Percentiles rank a stretch among this genome's conserved stretches.
Conservation (phyloP, 2,329 filamentous ascomycete species). For the Fusarium armeniacum region DNA sequence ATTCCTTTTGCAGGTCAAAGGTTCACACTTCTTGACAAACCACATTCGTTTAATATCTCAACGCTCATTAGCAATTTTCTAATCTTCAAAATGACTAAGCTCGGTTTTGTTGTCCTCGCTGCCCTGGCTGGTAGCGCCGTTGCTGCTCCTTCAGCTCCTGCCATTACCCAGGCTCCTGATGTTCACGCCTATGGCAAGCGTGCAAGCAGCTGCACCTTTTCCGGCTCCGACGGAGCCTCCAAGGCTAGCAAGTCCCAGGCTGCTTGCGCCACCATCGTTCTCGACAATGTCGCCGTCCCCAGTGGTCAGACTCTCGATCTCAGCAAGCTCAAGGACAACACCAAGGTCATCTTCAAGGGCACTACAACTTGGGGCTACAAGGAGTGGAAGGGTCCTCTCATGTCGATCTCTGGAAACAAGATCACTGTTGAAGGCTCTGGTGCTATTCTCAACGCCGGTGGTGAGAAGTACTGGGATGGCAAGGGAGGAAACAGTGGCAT, state of each 20-base stretch:
- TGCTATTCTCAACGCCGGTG: conserved; percentile 40
- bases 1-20: conserved; percentile 42
- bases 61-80: conserved; percentile 10
- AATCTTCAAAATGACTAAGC: conserved; percentile 33
- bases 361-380: conserved; percentile 47
- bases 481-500: conserved; percentile 39
- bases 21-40: conserved; percentile 5
- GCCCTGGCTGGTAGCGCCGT: conserved; percentile 42
- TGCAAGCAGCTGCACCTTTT: conserved; percentile 39
- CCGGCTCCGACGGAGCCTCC: conserved; percentile 38
- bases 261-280: conserved; percentile 39
- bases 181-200: conserved; percentile 36
- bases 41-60: conserved; percentile 12
- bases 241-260: conserved; percentile 33
- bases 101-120: conserved; percentile 23
- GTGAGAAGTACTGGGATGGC: conserved; percentile 45
- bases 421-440: conserved; percentile 46
- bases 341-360: conserved; percentile 46
- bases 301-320: conserved; percentile 43
- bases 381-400: conserved; percentile 44
- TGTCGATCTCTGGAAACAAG: conserved; percentile 40
- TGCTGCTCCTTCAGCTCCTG: conserved; percentile 34
- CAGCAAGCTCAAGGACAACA: conserved; percentile 38
- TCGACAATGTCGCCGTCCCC: conserved; percentile 38
- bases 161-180: conserved; percentile 17